Evolutionary conservation across 805 yeast species (phyloP).

Genomic region (Monosporozyma siamensis): DNA sequence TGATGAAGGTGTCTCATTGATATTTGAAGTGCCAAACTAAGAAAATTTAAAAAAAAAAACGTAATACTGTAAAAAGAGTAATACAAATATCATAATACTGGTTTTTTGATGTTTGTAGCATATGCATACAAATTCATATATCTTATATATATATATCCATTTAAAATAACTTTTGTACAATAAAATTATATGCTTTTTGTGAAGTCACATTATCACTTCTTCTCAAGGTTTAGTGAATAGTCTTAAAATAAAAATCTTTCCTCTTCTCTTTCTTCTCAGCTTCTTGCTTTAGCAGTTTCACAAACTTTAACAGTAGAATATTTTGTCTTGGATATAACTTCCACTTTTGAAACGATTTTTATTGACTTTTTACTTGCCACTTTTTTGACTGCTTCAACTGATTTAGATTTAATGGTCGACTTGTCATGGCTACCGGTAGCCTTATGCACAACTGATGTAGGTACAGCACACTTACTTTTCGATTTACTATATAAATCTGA

Average conservation of each 20-base stretch:
- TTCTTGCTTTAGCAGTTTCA: background rate
- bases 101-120: background rate
- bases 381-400: background rate
- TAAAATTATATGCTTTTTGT: background rate
- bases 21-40: conserved; percentile 40
- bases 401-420: too few species aligned
- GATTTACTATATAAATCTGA: conserved; percentile 4
- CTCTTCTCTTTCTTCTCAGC: too few species aligned
- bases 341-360: background rate
- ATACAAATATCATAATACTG: background rate
- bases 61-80: too few species aligned
- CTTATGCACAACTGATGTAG: too few species aligned
- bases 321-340: background rate
- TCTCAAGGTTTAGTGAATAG: too few species aligned
- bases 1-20: conserved; percentile 88
- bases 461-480: background rate
- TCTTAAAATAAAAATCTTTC: too few species aligned
- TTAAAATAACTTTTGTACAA: background rate
- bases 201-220: background rate
- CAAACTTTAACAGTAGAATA: conserved; percentile 1
- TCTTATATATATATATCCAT: conserved; percentile 1
- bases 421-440: too few species aligned
- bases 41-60: background rate
- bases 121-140: conserved; percentile 1
- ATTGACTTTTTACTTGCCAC: background rate